A percentile compares a stretch with the other conserved stretches of the same genome.
These are phyloP conservation scores for Xylaria sp. DNA, from an alignment of 2,329 filamentous ascomycete genomes.

Conservation along the genomic window DNA sequence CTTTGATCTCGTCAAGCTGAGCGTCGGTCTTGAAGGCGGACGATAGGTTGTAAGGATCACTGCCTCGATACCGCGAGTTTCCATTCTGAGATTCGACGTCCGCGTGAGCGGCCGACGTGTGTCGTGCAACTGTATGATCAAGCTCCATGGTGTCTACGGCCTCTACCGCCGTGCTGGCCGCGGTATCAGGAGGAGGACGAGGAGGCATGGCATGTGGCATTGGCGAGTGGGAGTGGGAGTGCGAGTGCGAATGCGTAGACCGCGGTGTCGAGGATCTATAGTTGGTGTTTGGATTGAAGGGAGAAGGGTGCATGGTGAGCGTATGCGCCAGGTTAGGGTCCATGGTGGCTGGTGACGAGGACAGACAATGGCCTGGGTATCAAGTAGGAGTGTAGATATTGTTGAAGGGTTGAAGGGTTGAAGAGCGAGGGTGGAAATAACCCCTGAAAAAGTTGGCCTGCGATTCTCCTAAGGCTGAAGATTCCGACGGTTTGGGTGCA, in stretches of 20 bases:
- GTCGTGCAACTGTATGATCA: conserved; percentile 57
- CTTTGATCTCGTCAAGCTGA: conserved; percentile 81
- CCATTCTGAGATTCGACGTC: conserved; percentile 59
- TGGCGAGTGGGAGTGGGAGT: conserved; percentile 43
- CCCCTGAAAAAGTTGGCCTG: background rate
- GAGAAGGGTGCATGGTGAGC: conserved; percentile 58
- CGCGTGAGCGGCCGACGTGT: conserved; percentile 49
- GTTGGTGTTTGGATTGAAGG: conserved; percentile 49
- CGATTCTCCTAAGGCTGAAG: background rate
- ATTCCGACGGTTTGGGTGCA: background rate
- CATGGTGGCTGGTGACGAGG: conserved; percentile 48
- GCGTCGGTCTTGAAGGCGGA: conserved; percentile 79
- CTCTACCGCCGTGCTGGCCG: conserved; percentile 61
- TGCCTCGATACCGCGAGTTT: conserved; percentile 61
- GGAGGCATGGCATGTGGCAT: conserved; percentile 31
- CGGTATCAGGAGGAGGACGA: conserved; percentile 45
- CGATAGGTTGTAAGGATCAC: conserved; percentile 85
- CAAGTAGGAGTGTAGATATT: too few relatives aligned
- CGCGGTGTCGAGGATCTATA: conserved; percentile 34
- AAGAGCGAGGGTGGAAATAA: background rate
- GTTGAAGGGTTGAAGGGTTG: conserved; percentile 1
- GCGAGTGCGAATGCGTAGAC: conserved; percentile 40
- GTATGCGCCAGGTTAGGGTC: conserved; percentile 55
- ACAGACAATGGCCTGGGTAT: background rate
- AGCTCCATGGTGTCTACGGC: conserved; percentile 46